Base-by-base conservation (phyloP, 257 asterid genomes). In the Paulownia fortunei region DNA sequence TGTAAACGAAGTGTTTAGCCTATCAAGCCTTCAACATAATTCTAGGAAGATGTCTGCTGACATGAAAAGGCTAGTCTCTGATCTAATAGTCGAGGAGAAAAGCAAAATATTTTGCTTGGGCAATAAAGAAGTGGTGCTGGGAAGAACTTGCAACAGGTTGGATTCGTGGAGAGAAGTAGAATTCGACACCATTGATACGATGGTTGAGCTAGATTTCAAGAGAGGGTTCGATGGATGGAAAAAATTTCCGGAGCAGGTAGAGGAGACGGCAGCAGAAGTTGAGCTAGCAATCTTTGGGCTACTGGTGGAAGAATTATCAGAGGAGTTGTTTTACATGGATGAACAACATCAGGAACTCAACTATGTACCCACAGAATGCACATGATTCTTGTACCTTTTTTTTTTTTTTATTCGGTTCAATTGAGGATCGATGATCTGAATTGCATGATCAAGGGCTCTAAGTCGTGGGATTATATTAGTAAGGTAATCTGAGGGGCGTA, bases 21-120 rank as follows among this genome's bases (percentile, higher is more conserved):
- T n/a, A 46, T 44, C 56, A 13, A 13, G 24, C 56, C 46, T 54
- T 4, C 72, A 69, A 47, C 54, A 44, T 12, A 64, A 60, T 59
- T 64, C 79, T 8, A 32, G 51, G 42, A 80, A 83, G 59, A 30
- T 85, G 76, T 82, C 87, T 8, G 10, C 80, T 0, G 88, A 85
- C 68, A 83, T 79, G 81, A 85, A 74, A 68, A 86, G 68, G 85
- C 85, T 85, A 3, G 85, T 82, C 16, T 83, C 84, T 0, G 90
- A n/a, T n/a, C n/a, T n/a, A n/a, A n/a, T n/a, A n/a, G n/a, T n/a
- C n/a, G n/a, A n/a, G n/a, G n/a, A 89, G 79, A 84, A 69, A 26
- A 69, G 46, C 8, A 82, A 72, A 49, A 70, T 73, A 30, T 73
- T 68, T 39, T 69, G 75, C 82, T 16, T 58, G 51, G 76, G 81